Conservation (phyloP, 352 stramenopile genomes). For the Pythium plurisporium region DNA sequence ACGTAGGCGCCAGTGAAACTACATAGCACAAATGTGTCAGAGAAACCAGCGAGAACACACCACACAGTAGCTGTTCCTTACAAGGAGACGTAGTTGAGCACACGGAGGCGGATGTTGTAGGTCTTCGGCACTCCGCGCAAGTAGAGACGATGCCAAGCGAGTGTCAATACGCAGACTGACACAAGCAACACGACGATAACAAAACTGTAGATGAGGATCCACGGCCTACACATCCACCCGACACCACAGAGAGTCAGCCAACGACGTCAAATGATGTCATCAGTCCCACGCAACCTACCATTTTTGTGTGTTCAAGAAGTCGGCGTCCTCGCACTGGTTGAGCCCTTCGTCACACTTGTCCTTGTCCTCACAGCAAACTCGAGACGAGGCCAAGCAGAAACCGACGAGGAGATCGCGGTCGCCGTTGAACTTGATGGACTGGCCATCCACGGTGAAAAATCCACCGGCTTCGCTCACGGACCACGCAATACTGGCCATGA, state of each 20-base stretch:
- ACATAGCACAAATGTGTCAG: not conserved
- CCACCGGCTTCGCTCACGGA: conserved; percentile 58
- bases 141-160: conserved; percentile 84
- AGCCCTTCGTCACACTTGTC: conserved; percentile 39
- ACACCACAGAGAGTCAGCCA: too few relatives aligned
- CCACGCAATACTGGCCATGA: conserved; percentile 77
- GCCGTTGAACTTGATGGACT: conserved; percentile 72
- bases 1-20: conserved; percentile 85
- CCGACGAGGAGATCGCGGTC: conserved; percentile 65
- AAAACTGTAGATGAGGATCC: conserved; percentile 86
- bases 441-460: conserved; percentile 83
- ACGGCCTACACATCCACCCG: conserved; percentile 52
- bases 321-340: conserved; percentile 41
- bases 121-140: conserved; percentile 81
- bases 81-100: conserved; percentile 89
- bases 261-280: too few relatives aligned
- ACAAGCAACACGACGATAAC: conserved; percentile 82
- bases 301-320: conserved; percentile 76
- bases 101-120: conserved; percentile 85
- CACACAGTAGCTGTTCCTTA: conserved; percentile 22
- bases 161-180: conserved; percentile 74
- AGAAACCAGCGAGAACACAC: not conserved
- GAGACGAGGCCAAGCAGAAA: conserved; percentile 79
- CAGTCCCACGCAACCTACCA: conserved; percentile 30
- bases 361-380: conserved; percentile 64